phyloP scores from a whole-genome alignment of 371 early-diverging fungal species.

The Rhizopus stolonifer region DNA sequence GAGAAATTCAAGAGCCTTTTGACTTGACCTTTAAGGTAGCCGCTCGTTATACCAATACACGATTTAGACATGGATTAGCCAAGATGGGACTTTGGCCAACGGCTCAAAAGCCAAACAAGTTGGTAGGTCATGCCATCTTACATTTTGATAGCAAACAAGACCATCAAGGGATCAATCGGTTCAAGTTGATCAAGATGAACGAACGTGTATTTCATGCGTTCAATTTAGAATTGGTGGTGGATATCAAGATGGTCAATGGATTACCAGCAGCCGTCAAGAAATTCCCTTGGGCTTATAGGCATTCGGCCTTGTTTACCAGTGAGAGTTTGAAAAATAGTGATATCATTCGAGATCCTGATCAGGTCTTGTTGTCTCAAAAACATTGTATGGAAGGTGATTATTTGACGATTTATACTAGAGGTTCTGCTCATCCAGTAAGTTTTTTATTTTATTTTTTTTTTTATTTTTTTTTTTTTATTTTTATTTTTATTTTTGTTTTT shows the following conservation, averaged over 20 bases:
- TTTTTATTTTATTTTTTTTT: too few relatives aligned
- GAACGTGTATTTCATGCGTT: slow-evolving; percentile 9
- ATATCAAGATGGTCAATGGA: slow-evolving; percentile 19
- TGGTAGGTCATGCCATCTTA: slow-evolving; percentile 10
- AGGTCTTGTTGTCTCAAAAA: slow-evolving; percentile 6
- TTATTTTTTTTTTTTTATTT: too few relatives aligned
- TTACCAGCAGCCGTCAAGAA: slow-evolving; percentile 15
- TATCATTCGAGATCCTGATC: neutral
- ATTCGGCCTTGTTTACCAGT: neutral
- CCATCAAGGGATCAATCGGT: slow-evolving; percentile 20
- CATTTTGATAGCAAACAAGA: slow-evolving; percentile 23
- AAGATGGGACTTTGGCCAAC: slow-evolving; percentile 18
- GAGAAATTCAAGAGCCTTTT: slow-evolving; percentile 25
- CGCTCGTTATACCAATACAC: slow-evolving; percentile 19
- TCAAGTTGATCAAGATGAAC: slow-evolving; percentile 11
- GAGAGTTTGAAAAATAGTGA: neutral
- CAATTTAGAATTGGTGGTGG: slow-evolving; percentile 18
- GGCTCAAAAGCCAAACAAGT: neutral
- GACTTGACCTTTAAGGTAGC: slow-evolving; percentile 20
- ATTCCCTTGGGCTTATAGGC: slow-evolving; percentile 21
- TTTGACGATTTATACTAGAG: slow-evolving; percentile 26
- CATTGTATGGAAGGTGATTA: slow-evolving; percentile 23
- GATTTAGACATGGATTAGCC: slow-evolving; percentile 12
- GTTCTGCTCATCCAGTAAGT: slow-evolving; percentile 23
- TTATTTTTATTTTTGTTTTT: too few relatives aligned